A percentile compares a stretch with the other conserved stretches of the same genome.
Conservation (phyloP, 495 filamentous ascomycete genomes). For the Xylaria palmicola region DNA sequence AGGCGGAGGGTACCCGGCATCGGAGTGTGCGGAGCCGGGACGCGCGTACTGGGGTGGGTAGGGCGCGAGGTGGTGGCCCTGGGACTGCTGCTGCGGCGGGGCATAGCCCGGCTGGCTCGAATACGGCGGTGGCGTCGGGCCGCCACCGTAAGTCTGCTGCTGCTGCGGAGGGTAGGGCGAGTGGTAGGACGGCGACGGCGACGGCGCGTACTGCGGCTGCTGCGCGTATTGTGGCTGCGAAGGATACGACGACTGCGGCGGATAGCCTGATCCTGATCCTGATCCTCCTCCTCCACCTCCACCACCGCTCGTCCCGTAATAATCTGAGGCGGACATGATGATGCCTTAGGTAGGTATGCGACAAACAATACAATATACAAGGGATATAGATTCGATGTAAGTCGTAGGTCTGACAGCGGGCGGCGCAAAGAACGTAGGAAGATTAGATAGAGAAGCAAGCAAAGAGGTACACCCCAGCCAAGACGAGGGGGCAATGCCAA, state of each 20-base stretch:
- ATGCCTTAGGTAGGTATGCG: no score
- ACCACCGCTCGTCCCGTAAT: conserved; percentile 27
- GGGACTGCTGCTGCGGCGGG: conserved; percentile 6
- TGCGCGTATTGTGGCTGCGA: conserved; percentile 29
- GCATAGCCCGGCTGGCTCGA: conserved; percentile 26
- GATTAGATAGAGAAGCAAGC: no score
- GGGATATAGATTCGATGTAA: no score
- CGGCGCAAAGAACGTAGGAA: no score
- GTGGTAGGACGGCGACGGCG: conserved; percentile 11
- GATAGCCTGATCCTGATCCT: conserved; percentile 22
- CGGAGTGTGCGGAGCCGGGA: conserved; percentile 24
- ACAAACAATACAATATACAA: no score
- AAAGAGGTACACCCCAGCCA: no score
- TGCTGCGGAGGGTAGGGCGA: conserved; percentile 26
- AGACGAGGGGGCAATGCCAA: no score
- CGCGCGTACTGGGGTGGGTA: conserved; percentile 23
- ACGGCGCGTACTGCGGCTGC: background rate
- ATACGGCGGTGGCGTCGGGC: conserved; percentile 24
- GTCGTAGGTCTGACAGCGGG: no score
- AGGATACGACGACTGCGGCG: conserved; percentile 25
- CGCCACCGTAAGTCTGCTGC: no score
- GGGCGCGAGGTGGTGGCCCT: conserved; percentile 22
- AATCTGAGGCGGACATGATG: conserved; percentile 38
- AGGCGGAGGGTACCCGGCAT: conserved; percentile 6
- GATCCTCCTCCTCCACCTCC: background rate